Base-by-base conservation (phyloP, 2,329 filamentous ascomycete genomes). In the Cladosporium sp. region DNA sequence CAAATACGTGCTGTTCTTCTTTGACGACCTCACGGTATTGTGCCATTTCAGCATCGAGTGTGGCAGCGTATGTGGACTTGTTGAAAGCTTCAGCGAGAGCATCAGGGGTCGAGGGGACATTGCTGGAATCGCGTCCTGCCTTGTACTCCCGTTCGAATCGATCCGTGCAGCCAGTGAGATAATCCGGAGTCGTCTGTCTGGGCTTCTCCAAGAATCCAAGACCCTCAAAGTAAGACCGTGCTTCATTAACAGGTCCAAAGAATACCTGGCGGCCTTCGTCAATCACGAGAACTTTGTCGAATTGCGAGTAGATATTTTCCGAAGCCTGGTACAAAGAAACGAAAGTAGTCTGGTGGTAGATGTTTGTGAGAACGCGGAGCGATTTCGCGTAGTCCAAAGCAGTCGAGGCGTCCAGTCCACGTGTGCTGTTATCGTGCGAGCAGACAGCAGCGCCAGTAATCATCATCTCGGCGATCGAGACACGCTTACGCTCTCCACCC, bases 291-390 rank as follows among this genome's bases (percentile, higher is more conserved):
- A 94, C 89, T 73, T 93, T 94, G 77, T 95, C 90, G 61, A 93
- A 71, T 90, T 90, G 58, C 88, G 89, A 62, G 89, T 91, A 47
- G 86, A 90, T 69, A 49, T 85, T 91, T 73, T 94, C 89, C 0
- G 88, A 91, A 0, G 89, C 90, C 70, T 95, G 90, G 72, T 95
- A 96, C 0, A 96, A 78, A 0, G 90, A 91, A 1, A 95, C 90
- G 61, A 94, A 92, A 0, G 90, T 94, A 1, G 88, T 89, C 0
- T 87, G 91, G 70, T 88, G 85, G 80, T 92, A 92, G 57, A 94
- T 84, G 71, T 94, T 88, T 20, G 90, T 94, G 77, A 93, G 82
- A 40, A 78, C 70, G n/a, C 78, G 69, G 7, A 80, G 66, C 1
- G 75, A 78, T 39, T 78, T 76, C 2, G 76, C 76, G 55, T 78